phyloP scores from a whole-genome alignment of 305 asterid genomes.

The Solanum hybrid region DNA sequence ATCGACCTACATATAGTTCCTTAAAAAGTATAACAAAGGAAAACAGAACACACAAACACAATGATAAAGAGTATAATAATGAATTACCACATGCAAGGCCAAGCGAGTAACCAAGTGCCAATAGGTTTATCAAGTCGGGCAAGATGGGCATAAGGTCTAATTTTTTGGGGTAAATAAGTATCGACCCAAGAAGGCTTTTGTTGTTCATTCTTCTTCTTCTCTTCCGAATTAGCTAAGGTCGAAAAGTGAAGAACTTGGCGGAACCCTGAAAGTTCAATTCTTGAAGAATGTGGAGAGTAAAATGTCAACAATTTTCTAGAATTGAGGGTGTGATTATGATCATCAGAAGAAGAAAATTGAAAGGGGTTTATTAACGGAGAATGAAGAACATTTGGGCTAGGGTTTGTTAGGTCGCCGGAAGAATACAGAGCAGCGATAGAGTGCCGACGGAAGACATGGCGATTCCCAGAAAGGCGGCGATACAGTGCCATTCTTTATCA shows the following conservation, averaged over 20 bases:
- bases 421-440: constrained; percentile 14
- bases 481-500: constrained; percentile 21
- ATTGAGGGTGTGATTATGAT: not conserved
- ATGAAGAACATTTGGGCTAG: not conserved
- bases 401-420: constrained; percentile 4
- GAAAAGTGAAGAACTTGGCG: constrained; percentile 27
- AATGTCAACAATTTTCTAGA: not conserved
- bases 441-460: constrained; percentile 17
- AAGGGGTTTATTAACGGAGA: constrained; percentile 1
- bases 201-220: constrained; percentile 17
- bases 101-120: constrained; percentile 83
- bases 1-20: constrained; percentile 45
- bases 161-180: constrained; percentile 43
- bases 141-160: constrained; percentile 49
- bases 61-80: not conserved
- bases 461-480: constrained; percentile 28
- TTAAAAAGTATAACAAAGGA: not conserved
- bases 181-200: constrained; percentile 49
- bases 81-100: constrained; percentile 82
- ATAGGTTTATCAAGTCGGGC: constrained; percentile 78
- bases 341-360: constrained; percentile 2
- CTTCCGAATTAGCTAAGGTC: constrained; percentile 28
- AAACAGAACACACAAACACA: not conserved
- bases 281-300: not conserved
- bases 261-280: not conserved